Evolutionary conservation across 2,329 filamentous ascomycete species (phyloP).

Genomic region (Drechslerella coelobrocha): DNA sequence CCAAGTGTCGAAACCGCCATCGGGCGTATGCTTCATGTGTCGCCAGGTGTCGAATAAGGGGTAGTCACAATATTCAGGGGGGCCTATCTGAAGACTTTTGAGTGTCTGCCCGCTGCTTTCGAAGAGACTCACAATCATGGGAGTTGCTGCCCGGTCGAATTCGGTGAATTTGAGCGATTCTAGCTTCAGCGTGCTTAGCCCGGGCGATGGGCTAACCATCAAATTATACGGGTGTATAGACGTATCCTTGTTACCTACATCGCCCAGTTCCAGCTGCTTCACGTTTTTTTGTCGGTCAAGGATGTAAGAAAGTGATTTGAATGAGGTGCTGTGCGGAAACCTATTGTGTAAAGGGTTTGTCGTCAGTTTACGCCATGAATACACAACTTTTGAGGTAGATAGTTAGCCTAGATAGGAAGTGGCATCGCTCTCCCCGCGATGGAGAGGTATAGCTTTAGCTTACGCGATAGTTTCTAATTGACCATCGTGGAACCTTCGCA

Average conservation of each 20-base stretch:
- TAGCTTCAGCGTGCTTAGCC: neutral
- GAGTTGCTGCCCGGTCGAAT: slow-evolving; percentile 3
- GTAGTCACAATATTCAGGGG: slow-evolving; percentile 5
- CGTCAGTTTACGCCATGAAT: neutral
- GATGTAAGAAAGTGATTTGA: slow-evolving; percentile 4
- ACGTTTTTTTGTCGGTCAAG: slow-evolving; percentile 1
- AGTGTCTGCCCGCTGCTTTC: neutral
- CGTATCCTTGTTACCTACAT: slow-evolving; percentile 1
- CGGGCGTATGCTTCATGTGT: slow-evolving; percentile 3
- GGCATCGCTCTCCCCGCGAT: neutral
- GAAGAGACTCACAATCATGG: neutral
- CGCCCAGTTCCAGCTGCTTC: slow-evolving; percentile 16
- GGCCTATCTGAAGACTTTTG: slow-evolving; percentile 4
- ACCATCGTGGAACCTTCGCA: slow-evolving; percentile 5
- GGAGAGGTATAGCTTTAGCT: neutral
- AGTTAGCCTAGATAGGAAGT: no score
- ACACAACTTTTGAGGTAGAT: neutral
- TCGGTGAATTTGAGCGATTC: slow-evolving; percentile 7
- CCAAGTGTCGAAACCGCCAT: neutral
- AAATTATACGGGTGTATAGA: neutral
- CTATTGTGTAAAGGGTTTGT: no score
- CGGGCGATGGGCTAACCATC: neutral
- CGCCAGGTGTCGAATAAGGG: slow-evolving; percentile 8
- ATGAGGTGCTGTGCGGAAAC: slow-evolving; percentile 15
- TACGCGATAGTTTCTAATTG: slow-evolving; percentile 32